These are phyloP conservation scores for Spathaspora gorwiae DNA, from an alignment of 805 yeast genomes.

Conservation along the genomic window DNA sequence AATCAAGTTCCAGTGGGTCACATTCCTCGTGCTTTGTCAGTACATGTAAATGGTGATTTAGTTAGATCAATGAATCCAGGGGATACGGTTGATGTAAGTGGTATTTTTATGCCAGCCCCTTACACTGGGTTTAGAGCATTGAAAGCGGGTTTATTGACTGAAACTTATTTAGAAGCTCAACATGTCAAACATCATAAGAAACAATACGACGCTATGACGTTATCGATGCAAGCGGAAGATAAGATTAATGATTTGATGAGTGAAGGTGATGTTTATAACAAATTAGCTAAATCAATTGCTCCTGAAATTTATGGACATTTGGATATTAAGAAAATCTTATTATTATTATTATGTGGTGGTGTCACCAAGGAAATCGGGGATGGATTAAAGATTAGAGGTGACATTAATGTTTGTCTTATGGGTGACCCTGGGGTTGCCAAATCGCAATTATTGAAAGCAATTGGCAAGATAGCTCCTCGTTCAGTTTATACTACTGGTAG, in stretches of 20 bases:
- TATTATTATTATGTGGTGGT: slow-evolving; percentile 87
- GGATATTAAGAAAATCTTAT: slow-evolving; percentile 87
- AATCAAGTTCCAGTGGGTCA: slow-evolving; percentile 98
- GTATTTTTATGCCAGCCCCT: slow-evolving; percentile 89
- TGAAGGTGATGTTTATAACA: slow-evolving; percentile 71
- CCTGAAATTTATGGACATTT: slow-evolving; percentile 95
- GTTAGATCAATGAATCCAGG: slow-evolving; percentile 90
- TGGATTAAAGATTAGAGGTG: slow-evolving; percentile 97
- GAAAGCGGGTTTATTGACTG: slow-evolving; percentile 89
- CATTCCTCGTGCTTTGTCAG: slow-evolving; percentile 81
- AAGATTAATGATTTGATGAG: slow-evolving; percentile 52
- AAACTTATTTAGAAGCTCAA: slow-evolving; percentile 89
- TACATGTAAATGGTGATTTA: slow-evolving; percentile 88
- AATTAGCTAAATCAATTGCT: slow-evolving; percentile 84
- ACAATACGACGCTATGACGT: slow-evolving; percentile 64
- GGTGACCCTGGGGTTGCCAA: slow-evolving; percentile 99
- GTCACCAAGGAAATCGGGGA: slow-evolving; percentile 92
- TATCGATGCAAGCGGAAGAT: slow-evolving; percentile 52
- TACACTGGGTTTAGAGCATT: slow-evolving; percentile 94
- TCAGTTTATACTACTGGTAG: slow-evolving; percentile 97
- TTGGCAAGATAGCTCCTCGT: slow-evolving; percentile 89
- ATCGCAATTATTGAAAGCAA: slow-evolving; percentile 88
- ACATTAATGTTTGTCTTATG: slow-evolving; percentile 91
- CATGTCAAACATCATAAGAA: slow-evolving; percentile 81
- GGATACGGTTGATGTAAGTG: slow-evolving; percentile 88